These are phyloP conservation scores for Oxytropis ochrocephala DNA, from an alignment of 306 rosid species.

Conservation along the genomic window DNA sequence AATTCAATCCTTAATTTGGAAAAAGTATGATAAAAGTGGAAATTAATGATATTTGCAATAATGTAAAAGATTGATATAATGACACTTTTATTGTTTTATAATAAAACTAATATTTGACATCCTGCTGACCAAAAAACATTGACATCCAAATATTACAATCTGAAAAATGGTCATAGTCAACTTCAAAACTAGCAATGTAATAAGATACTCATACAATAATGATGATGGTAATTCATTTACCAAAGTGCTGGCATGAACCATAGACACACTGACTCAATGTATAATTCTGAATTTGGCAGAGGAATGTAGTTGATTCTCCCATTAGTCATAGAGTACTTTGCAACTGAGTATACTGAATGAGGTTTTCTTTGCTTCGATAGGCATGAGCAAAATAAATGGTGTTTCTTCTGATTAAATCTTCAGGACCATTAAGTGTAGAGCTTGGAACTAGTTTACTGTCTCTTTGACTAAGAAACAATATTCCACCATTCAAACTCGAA, in stretches of 20 bases:
- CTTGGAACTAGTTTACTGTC: background rate
- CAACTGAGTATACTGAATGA: no score
- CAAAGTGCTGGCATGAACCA: background rate
- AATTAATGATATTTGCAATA: no score
- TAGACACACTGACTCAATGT: background rate
- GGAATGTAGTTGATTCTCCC: background rate
- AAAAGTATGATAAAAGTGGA: no score
- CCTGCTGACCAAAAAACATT: no score
- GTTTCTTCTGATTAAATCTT: background rate
- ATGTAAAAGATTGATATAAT: no score
- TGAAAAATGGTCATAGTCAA: no score
- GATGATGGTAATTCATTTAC: background rate
- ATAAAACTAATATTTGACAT: no score
- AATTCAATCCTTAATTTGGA: no score
- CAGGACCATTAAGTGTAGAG: background rate
- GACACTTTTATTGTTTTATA: no score
- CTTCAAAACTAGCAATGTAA: no score
- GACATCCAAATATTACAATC: no score
- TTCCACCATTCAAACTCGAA: background rate
- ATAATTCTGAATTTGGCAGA: background rate
- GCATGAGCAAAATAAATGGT: background rate
- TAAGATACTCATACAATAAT: background rate
- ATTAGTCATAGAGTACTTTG: no score
- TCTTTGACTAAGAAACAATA: background rate
- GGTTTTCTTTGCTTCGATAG: background rate